Evolutionary conservation across 805 yeast genomes (phyloP), one percentile per base, ranked within the genome.

Genomic region (Suhomyces kilbournensis): DNA sequence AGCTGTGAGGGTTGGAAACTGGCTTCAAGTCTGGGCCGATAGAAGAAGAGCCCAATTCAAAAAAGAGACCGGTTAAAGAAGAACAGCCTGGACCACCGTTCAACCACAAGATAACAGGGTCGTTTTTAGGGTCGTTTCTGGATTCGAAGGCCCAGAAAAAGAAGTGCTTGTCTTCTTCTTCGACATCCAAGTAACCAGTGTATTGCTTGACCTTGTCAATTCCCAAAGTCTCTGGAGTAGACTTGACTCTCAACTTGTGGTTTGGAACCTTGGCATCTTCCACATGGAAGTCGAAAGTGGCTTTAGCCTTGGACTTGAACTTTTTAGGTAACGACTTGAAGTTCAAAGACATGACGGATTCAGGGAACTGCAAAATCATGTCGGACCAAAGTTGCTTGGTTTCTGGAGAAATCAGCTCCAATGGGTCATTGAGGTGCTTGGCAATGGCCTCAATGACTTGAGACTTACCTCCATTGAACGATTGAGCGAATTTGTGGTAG

Each of bases 51-150:
- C 98, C 98, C 64, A 91, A 79, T 69, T 93, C 98, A 64, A 92
- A 90, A 61, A 93, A 83, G 53, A 92, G 75, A 7, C 97, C 97
- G 32, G 96, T 89, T 65, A 90, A 72, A 1, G 97, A 89, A 0
- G 97, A 89, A 67, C 97, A 92, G 10, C 97, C 97, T 35, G 97
- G 97, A 4, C 97, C 97, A 58, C 97, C 97, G 66, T 92, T 92
- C 61, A 92, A 76, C 98, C 97, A 91, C 59, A 93, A 76, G 51
- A 93, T 79, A 20, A 91, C 79, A 1, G 97, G 97, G 69, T 93
- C 97, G 49, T 76, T 88, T 50, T 69, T 71, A 3, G 97, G 97
- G 67, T 90, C 90, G 63, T 85, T 85, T 74, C 97, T 83, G 49
- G 96, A 86, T 70, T 92, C 97, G 61, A 93, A 93, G 63, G 86